Evolutionary conservation across 768 basidiomycete genomes (phyloP).

Genomic region (Lyophyllum atratum): DNA sequence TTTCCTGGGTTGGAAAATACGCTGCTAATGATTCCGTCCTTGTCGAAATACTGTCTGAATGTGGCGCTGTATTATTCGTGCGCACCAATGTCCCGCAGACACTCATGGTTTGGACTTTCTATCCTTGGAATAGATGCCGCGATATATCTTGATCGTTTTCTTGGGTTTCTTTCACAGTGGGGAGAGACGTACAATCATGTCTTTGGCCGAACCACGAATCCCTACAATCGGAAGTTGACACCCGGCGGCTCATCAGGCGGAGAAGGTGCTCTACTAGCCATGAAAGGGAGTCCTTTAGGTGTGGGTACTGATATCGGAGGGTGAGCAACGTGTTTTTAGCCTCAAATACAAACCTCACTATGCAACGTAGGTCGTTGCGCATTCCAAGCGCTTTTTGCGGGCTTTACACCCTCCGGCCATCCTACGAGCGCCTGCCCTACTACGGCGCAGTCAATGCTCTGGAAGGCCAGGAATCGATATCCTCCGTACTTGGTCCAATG

Average conservation of each 20-base stretch:
- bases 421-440: constrained; percentile 58
- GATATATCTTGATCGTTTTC: constrained; percentile 12
- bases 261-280: constrained; percentile 62
- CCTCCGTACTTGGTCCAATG: constrained; percentile 61
- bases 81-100: constrained; percentile 61
- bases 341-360: not conserved
- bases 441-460: constrained; percentile 50
- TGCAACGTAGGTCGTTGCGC: constrained; percentile 45
- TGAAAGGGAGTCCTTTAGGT: constrained; percentile 61
- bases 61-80: constrained; percentile 61
- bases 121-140: not conserved
- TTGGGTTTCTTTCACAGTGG: constrained; percentile 26
- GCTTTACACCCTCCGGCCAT: constrained; percentile 60
- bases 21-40: constrained; percentile 51
- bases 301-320: constrained; percentile 68
- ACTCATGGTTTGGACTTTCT: constrained; percentile 39
- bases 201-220: constrained; percentile 64
- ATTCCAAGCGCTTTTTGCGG: constrained; percentile 61
- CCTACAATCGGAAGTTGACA: constrained; percentile 56
- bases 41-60: constrained; percentile 51
- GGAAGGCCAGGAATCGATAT: constrained; percentile 58
- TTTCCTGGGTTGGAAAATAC: constrained; percentile 50
- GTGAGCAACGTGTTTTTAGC: constrained; percentile 27
- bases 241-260: constrained; percentile 70
- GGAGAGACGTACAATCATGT: constrained; percentile 65